These are phyloP conservation scores for Tephrocybe sp. DNA, from an alignment of 768 basidiomycete species.

Conservation along the genomic window DNA sequence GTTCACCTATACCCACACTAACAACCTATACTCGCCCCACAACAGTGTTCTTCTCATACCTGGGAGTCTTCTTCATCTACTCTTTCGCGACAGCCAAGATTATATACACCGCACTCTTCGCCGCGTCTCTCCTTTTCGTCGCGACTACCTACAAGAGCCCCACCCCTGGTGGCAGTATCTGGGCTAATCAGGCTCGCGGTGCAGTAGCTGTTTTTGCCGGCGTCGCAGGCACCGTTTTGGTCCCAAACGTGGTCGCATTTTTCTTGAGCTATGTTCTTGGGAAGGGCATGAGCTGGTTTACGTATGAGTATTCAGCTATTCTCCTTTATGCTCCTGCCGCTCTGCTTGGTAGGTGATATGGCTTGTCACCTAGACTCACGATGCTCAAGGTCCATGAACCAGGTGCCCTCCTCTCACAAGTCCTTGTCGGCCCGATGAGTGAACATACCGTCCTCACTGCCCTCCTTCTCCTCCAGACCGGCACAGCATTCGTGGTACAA, in stretches of 20 bases:
- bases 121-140: slow-evolving; percentile 46
- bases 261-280: slow-evolving; percentile 62
- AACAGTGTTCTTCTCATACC: slow-evolving; percentile 76
- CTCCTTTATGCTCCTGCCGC: slow-evolving; percentile 76
- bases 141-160: slow-evolving; percentile 33
- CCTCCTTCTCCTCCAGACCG: slow-evolving; percentile 58
- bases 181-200: slow-evolving; percentile 43
- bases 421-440: slow-evolving; percentile 46
- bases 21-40: slow-evolving; percentile 52
- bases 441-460: slow-evolving; percentile 68
- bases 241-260: slow-evolving; percentile 71
- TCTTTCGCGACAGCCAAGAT: slow-evolving; percentile 70
- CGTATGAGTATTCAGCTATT: slow-evolving; percentile 62
- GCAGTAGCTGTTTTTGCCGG: slow-evolving; percentile 49
- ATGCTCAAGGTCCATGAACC: not conserved
- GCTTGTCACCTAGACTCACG: not conserved
- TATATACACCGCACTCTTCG: slow-evolving; percentile 55
- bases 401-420: slow-evolving; percentile 69
- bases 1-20: slow-evolving; percentile 68
- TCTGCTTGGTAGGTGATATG: slow-evolving; percentile 51
- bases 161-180: slow-evolving; percentile 31
- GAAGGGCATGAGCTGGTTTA: slow-evolving; percentile 86
- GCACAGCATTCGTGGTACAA: slow-evolving; percentile 60
- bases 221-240: slow-evolving; percentile 55
- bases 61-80: slow-evolving; percentile 72